Conservation (phyloP, 306 rosid species). For the Sicyos edulis region DNA sequence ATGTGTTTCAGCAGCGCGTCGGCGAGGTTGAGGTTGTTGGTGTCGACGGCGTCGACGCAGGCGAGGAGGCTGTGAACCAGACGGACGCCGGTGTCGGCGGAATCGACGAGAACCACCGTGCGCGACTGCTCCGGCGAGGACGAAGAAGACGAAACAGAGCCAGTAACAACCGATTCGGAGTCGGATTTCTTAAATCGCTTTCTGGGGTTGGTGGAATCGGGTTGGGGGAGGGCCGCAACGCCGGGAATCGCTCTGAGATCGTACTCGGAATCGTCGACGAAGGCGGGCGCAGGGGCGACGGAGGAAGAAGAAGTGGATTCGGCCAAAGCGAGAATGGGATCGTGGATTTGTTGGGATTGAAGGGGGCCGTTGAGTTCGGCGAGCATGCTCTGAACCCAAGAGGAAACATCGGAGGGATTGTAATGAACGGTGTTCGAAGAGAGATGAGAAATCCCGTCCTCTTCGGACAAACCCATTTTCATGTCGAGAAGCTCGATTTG, state of each 20-base stretch:
- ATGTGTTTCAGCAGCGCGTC: constrained; percentile 58
- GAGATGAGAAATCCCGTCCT: constrained; percentile 63
- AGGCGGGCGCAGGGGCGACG: background rate
- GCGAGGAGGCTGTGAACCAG: constrained; percentile 77
- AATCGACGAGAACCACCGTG: constrained; percentile 54
- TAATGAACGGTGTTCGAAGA: constrained; percentile 59
- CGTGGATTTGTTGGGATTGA: constrained; percentile 23
- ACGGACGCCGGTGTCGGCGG: constrained; percentile 70
- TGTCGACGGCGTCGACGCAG: constrained; percentile 70
- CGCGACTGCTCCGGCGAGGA: constrained; percentile 37
- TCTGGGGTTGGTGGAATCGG: constrained; percentile 3
- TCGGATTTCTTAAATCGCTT: constrained; percentile 40
- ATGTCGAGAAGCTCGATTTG: constrained; percentile 72
- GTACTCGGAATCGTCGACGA: constrained; percentile 64
- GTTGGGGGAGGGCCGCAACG: constrained; percentile 38
- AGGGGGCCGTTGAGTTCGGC: constrained; percentile 47
- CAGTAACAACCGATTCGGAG: background rate
- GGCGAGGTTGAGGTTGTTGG: constrained; percentile 50
- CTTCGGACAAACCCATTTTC: constrained; percentile 60
- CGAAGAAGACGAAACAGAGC: background rate
- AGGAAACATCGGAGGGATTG: constrained; percentile 71
- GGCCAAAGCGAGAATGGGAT: constrained; percentile 20
- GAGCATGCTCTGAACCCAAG: constrained; percentile 79
- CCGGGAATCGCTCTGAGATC: constrained; percentile 82
- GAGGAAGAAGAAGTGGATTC: constrained; percentile 10